Evolutionary conservation across 208 protist species (phyloP), one percentile per base, ranked within the genome.

Genomic region (Leishmania martiniquensis): DNA sequence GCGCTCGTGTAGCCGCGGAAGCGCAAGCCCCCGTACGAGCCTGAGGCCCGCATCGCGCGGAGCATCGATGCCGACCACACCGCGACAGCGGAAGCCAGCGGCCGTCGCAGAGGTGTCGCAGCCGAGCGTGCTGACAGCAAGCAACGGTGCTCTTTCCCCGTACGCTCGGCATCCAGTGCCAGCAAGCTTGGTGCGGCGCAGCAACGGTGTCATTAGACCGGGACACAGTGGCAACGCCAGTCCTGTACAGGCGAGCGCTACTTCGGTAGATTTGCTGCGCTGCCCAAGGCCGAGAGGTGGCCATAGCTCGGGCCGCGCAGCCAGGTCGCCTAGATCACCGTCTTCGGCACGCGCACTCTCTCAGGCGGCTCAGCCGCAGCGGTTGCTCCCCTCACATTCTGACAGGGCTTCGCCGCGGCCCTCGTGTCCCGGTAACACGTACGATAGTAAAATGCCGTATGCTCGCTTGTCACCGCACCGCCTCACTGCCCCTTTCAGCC

Each of bases 381-480:
- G 60, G 17, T 37, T 69, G 25, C 66, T 69, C 17, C 59, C 75
- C 22, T 60, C 77, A 4, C 83, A 84, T 52, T 78, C 83, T 10
- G 70, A 75, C 83, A 86, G 75, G 5, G 75, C 84, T 13, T 62
- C 75, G 37, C 70, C 42, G 20, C 57, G 57, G n/a, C 42, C 45
- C 51, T 54, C 63, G 55, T 62, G 49, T 13, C 73, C 63, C 1
- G 25, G 47, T 13, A 87, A 68, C 75, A 75, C 66, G 22, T 85
- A 85, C 49, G 80, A 79, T 47, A 12, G 39, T 32, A 45, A 71
- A 37, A 85, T 80, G 4, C 75, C 80, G 13, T 87, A 85, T 52
- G 80, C 70, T 20, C 74, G 67, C 32, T 71, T 87, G 22, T 63
- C 71, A 37, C 75, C 80, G 13, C 76, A 70, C 17, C 72, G 74